Percentiles rank a stretch among this genome's conserved stretches.
Evolutionary conservation across 768 basidiomycete species (phyloP).

Genomic region (Serendipita sp.): DNA sequence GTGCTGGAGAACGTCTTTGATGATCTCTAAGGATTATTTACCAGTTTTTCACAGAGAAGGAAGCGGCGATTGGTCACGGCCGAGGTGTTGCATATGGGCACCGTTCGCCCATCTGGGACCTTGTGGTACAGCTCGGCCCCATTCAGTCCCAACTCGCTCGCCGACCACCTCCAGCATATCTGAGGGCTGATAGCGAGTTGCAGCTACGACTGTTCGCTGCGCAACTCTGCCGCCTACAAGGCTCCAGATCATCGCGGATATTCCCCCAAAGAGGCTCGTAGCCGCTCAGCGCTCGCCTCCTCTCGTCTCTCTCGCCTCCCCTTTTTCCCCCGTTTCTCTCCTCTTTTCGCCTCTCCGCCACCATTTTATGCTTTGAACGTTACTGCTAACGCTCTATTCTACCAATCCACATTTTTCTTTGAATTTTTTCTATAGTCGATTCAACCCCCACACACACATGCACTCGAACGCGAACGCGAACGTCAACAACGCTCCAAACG

Average conservation of each 20-base stretch:
- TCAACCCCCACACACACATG: background rate
- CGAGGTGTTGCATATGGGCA: background rate
- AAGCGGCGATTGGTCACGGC: background rate
- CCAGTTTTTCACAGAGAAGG: background rate
- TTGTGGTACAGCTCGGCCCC: background rate
- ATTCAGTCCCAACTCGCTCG: background rate
- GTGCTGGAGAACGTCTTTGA: no score
- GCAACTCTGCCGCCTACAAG: background rate
- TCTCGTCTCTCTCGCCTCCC: background rate
- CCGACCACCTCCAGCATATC: background rate
- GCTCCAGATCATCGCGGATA: background rate
- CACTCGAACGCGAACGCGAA: background rate
- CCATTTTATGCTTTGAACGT: background rate
- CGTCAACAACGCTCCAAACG: background rate
- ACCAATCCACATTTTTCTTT: background rate
- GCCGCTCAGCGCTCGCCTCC: slow-evolving; percentile 1
- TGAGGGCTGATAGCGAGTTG: background rate
- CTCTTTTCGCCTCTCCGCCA: background rate
- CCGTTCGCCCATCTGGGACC: background rate
- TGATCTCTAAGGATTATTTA: background rate
- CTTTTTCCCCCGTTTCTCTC: background rate
- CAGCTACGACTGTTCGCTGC: background rate
- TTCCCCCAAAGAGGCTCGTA: background rate
- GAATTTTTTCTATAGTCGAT: background rate
- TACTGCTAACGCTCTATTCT: background rate